Evolutionary conservation across 768 basidiomycete species (phyloP).

Genomic region (Tulasnella sp.): DNA sequence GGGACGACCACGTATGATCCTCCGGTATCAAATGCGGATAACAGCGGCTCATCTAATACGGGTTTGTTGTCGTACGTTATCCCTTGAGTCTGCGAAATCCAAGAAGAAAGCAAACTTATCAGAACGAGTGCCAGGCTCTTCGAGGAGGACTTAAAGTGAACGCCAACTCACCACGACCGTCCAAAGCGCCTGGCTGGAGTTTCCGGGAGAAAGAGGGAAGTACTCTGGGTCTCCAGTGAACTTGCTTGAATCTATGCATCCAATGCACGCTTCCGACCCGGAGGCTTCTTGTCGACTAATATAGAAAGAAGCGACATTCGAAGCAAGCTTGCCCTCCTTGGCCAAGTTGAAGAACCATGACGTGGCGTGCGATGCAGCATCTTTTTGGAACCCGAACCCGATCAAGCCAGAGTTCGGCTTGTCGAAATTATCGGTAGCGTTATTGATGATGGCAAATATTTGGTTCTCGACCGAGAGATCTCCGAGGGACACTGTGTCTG

Average conservation of each 20-base stretch:
- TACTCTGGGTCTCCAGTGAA: conserved; percentile 14
- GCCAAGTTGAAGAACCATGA: not conserved
- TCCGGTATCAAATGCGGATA: not conserved
- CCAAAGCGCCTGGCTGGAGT: too few relatives aligned
- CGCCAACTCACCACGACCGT: too few relatives aligned
- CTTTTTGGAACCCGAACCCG: not conserved
- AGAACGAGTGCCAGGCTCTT: not conserved
- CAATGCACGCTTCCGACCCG: conserved; percentile 24
- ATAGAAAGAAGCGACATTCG: not conserved
- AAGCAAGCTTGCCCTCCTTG: not conserved
- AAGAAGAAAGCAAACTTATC: not conserved
- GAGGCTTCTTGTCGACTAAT: too few relatives aligned
- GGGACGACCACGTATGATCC: not conserved
- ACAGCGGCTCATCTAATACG: not conserved
- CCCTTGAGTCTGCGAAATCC: not conserved
- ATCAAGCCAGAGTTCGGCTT: not conserved
- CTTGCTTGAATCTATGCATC: conserved; percentile 16
- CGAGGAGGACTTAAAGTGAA: not conserved
- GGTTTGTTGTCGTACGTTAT: not conserved
- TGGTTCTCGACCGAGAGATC: not conserved
- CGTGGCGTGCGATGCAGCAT: not conserved
- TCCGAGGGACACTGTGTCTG: not conserved
- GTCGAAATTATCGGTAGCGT: not conserved
- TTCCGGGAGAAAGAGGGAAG: not conserved
- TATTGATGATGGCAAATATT: not conserved